phyloP scores from a whole-genome alignment of 768 basidiomycete genomes.

The Hemileccinum rubropunctum region DNA sequence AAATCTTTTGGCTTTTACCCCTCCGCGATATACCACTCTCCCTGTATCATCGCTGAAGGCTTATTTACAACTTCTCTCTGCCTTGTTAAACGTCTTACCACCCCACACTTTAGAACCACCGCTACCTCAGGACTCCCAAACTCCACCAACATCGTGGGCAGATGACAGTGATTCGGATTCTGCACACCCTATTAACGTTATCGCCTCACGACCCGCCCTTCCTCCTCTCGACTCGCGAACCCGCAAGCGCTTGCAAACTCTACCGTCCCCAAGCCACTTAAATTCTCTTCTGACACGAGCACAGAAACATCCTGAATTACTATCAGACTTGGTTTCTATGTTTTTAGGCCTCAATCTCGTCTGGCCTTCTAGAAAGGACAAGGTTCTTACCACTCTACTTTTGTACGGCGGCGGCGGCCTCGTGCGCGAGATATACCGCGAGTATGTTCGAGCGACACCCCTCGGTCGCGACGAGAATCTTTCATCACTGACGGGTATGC shows the following conservation, averaged over 20 bases:
- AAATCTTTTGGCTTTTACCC: constrained; percentile 64
- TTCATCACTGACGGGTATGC: constrained; percentile 39
- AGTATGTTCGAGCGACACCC: constrained; percentile 55
- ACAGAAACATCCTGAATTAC: constrained; percentile 38
- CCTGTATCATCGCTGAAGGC: constrained; percentile 42
- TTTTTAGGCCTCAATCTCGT: constrained; percentile 54
- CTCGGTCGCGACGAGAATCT: constrained; percentile 57
- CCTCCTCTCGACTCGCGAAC: constrained; percentile 58
- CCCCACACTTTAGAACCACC: constrained; percentile 49
- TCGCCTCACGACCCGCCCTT: constrained; percentile 32
- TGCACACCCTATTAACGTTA: constrained; percentile 32
- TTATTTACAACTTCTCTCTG: constrained; percentile 54
- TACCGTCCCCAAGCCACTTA: constrained; percentile 55
- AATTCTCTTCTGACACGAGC: constrained; percentile 48
- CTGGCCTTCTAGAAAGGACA: constrained; percentile 59
- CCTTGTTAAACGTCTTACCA: constrained; percentile 54
- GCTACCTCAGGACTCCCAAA: constrained; percentile 15
- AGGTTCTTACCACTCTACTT: constrained; percentile 54
- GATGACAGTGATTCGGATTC: constrained; percentile 43
- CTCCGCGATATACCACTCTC: constrained; percentile 57
- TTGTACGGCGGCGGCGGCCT: constrained; percentile 56
- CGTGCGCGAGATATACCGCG: constrained; percentile 73
- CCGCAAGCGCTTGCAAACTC: constrained; percentile 55
- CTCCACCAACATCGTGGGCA: constrained; percentile 12
- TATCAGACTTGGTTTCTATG: constrained; percentile 52